Evolutionary conservation across 768 basidiomycete species (phyloP), one percentile per base, ranked within the genome.

Genomic region (Mycena galericulata): DNA sequence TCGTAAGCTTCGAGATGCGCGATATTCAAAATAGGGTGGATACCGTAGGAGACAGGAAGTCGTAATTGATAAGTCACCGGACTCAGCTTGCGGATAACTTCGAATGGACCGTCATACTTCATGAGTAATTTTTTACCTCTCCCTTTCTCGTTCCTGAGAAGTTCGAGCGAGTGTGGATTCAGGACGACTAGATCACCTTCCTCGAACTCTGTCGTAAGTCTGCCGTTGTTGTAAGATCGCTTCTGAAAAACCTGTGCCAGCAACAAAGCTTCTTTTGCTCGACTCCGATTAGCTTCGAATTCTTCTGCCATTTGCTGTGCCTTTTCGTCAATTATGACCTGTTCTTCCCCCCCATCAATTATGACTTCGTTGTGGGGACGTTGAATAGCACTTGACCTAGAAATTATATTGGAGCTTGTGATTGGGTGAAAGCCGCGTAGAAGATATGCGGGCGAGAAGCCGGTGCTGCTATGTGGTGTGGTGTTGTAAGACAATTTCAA

Each of bases 401-500:
- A 46, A 15, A 61, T 10, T n/a, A 61, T 9, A 4, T 17, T 27
- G 17, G 27, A 17, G 26, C 34, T 24, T 1, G 78, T 76, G 3
- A 70, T 67, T 2, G 76, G 79, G 6, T 60, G 51, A 62, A 63
- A 80, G 3, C 79, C 79, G 18, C 67, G 64, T 1, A 80, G 65
- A 2, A 79, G 65, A 56, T 68, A 79, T 5, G 75, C 72, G 4
- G 79, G 81, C 0, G 79, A 27, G 30, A 70, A 77, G 12, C 47
- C 56, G 0, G 79, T 79, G 12, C 77, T 69, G 4, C 75, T 65
- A 53, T 80, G 80, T 1, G 67, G 59, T 0, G 74, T 69, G 0
- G 77, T 69, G 65, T 81, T 82, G 65, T 81, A 82, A 0, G 79
- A 41, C 10, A 80, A 57, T n/a, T 68, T 58, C 4, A 80, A n/a